These are phyloP conservation scores for Acacia crassicarpa DNA, from an alignment of 306 rosid genomes.

Conservation along the genomic window DNA sequence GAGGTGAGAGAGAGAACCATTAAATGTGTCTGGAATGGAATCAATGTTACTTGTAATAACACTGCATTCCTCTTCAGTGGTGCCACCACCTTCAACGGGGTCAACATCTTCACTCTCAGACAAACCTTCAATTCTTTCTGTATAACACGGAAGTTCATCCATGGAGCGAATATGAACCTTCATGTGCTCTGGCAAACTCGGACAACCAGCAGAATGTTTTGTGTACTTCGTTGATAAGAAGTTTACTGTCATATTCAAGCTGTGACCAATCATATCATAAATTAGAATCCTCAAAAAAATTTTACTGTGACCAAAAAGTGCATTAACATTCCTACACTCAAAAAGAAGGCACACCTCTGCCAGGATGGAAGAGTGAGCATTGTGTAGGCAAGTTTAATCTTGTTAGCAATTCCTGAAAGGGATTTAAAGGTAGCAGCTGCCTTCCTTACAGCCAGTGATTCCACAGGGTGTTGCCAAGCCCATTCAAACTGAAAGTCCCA, in stretches of 20 bases:
- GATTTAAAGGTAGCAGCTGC: slow-evolving; percentile 85
- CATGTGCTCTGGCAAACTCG: slow-evolving; percentile 73
- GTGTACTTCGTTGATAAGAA: slow-evolving; percentile 80
- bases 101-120: slow-evolving; percentile 53
- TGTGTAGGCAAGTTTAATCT: slow-evolving; percentile 90
- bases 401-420: slow-evolving; percentile 79
- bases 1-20: slow-evolving; percentile 28
- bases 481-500: slow-evolving; percentile 86
- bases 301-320: background rate
- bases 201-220: slow-evolving; percentile 76
- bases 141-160: slow-evolving; percentile 86
- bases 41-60: slow-evolving; percentile 23
- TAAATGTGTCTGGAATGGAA: slow-evolving; percentile 29
- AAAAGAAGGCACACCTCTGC: slow-evolving; percentile 57
- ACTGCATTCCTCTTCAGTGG: slow-evolving; percentile 40
- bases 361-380: slow-evolving; percentile 93
- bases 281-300: slow-evolving; percentile 27
- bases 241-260: slow-evolving; percentile 81
- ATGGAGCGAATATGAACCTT: slow-evolving; percentile 58
- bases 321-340: slow-evolving; percentile 6
- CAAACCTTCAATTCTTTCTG: slow-evolving; percentile 40
- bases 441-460: slow-evolving; percentile 86
- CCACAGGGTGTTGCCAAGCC: slow-evolving; percentile 99
- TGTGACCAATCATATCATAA: slow-evolving; percentile 37
- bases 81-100: slow-evolving; percentile 41